Conservation (phyloP, 768 basidiomycete species). For the Chiua virens region DNA sequence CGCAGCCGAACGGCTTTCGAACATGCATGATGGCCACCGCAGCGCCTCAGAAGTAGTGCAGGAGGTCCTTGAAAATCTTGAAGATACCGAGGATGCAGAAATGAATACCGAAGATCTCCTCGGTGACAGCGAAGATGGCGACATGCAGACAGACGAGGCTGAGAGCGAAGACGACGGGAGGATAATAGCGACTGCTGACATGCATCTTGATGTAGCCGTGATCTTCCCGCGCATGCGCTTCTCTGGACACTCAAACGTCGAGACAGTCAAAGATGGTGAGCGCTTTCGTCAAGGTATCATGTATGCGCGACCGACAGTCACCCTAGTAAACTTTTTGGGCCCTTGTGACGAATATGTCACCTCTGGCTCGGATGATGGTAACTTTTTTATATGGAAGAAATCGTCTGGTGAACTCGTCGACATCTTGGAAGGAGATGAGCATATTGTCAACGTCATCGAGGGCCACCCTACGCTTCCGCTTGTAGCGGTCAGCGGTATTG, state of each 20-base stretch:
- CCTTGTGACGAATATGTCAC: constrained; percentile 73
- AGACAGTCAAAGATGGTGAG: constrained; percentile 87
- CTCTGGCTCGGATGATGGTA: constrained; percentile 86
- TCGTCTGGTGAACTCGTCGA: constrained; percentile 60
- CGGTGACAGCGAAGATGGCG: constrained; percentile 28
- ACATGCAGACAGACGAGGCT: constrained; percentile 21
- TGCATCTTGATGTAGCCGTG: constrained; percentile 42
- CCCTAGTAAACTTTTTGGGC: constrained; percentile 80
- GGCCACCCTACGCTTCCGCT: constrained; percentile 77
- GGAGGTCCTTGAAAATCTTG: background rate
- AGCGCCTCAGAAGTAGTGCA: constrained; percentile 5
- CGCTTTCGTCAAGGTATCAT: background rate
- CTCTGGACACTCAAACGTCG: constrained; percentile 71
- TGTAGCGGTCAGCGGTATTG: constrained; percentile 86
- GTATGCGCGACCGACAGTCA: background rate
- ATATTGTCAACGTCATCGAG: constrained; percentile 85
- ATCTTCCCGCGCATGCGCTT: constrained; percentile 65
- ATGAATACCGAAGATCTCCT: constrained; percentile 32
- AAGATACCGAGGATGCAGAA: constrained; percentile 23
- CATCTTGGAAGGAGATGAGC: constrained; percentile 81
- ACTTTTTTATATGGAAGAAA: constrained; percentile 88
- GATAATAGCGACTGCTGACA: constrained; percentile 19
- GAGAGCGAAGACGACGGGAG: constrained; percentile 36
- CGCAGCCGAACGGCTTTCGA: background rate
- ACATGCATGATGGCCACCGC: background rate